Conservation (phyloP, 2,329 filamentous ascomycete species). For the Lasiodiplodia gonubiensis region DNA sequence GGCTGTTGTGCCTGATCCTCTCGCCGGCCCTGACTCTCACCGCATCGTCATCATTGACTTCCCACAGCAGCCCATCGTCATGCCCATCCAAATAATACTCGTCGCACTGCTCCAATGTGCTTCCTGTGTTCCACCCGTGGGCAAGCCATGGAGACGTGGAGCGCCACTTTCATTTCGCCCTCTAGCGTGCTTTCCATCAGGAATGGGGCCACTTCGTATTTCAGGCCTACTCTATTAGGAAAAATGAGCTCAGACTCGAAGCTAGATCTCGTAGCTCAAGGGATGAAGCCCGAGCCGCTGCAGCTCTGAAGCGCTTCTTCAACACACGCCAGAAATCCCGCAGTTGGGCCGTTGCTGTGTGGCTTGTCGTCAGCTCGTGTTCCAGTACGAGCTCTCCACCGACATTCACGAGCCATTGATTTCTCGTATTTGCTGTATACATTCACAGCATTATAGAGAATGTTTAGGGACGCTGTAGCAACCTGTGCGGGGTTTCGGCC, state of each 20-base stretch:
- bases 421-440: background rate
- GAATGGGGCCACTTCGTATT: background rate
- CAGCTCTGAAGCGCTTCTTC: background rate
- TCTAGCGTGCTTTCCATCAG: background rate
- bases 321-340: background rate
- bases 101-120: background rate
- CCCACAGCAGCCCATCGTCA: background rate
- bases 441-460: background rate
- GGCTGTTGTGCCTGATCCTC: conserved; percentile 17
- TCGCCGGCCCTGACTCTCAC: conserved; percentile 16
- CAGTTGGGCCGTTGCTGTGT: background rate
- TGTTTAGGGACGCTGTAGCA: background rate
- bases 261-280: background rate
- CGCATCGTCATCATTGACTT: conserved; percentile 9
- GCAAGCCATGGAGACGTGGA: no score
- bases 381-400: background rate
- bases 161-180: background rate
- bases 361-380: background rate
- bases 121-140: no score
- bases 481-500: background rate
- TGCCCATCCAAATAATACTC: background rate
- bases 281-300: background rate
- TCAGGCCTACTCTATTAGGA: no score
- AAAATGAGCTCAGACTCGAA: background rate
- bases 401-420: background rate